A percentile compares a stretch with the other conserved stretches of the same genome.
Conservation (phyloP, 495 filamentous ascomycete species). For the Talaromyces proteolyticus region DNA sequence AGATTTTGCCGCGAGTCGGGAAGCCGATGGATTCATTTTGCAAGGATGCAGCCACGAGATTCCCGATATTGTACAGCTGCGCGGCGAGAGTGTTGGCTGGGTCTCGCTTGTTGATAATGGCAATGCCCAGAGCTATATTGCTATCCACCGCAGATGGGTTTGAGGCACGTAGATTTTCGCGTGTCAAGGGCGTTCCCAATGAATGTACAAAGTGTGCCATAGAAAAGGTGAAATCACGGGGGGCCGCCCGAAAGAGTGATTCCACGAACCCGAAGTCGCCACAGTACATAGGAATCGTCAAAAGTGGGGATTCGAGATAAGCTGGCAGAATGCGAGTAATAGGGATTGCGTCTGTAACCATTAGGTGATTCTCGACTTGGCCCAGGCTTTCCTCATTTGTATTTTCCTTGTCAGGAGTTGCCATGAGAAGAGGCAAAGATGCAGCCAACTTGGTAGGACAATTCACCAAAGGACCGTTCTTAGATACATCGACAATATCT, state of each 20-base stretch:
- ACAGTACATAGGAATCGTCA: slow-evolving; percentile 21
- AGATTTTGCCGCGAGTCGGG: slow-evolving; percentile 20
- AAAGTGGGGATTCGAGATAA: slow-evolving; percentile 14
- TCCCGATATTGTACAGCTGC: slow-evolving; percentile 18
- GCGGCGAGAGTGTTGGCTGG: slow-evolving; percentile 12
- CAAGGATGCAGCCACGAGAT: slow-evolving; percentile 9
- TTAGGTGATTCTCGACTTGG: no score
- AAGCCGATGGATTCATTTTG: neutral
- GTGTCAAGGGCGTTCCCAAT: slow-evolving; percentile 8
- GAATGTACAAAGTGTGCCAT: slow-evolving; percentile 8
- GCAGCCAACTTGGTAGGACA: neutral
- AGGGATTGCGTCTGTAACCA: no score
- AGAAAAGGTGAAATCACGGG: slow-evolving; percentile 7
- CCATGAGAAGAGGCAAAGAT: neutral
- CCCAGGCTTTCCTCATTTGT: neutral
- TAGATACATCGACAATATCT: neutral
- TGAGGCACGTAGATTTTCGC: slow-evolving; percentile 9
- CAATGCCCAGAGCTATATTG: slow-evolving; percentile 15
- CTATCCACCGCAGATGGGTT: slow-evolving; percentile 16
- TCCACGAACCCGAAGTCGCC: slow-evolving; percentile 5
- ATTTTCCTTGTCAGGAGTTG: neutral
- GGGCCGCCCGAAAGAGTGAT: neutral
- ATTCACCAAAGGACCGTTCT: neutral
- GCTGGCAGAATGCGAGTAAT: neutral
- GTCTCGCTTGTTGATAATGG: slow-evolving; percentile 11